Evolutionary conservation across 495 filamentous ascomycete species (phyloP), one percentile per base, ranked within the genome.

Genomic region (Penicillium riverlandense): DNA sequence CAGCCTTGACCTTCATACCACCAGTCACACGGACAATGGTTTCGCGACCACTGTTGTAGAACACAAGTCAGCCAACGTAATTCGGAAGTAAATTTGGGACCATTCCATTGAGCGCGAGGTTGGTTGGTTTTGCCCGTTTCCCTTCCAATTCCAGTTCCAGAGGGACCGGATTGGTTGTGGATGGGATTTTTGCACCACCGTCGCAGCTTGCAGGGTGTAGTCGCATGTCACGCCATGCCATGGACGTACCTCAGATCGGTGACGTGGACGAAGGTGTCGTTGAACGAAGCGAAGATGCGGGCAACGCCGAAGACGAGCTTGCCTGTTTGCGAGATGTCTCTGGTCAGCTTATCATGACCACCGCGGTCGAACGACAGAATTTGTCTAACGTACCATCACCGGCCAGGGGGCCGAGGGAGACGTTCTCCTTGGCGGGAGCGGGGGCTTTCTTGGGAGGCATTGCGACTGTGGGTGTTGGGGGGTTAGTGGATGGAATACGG

Each of bases 1-100:
- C 92, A 70, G 92, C 92, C 85, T 99, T 99, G 79, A 99, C 92
- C 80, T 99, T 99, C 92, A 97, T 97, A 66, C 92, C 92, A 73
- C 92, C 92, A 58, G 92, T 99, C 48, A 99, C 90, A 84, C 92
- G 90, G 82, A 78, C 83, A 74, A 99, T 91, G 75, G 92, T 99
- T 89, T 99, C 92, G 75, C 92, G 92, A 75, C 92, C 92, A 75
- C 88, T 95, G 81, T 76, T 72, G 78, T 76, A 72, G 78, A 74
- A 74, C 71, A 70, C 70, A 71, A 57, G 74, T 88, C 75, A 86
- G 82, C 75, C 69, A 75, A 38, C 15, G 1, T 35, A 35, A n/a
- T 33, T 15, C 37, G 13, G 38, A 8, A 6, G 34, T 35, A 10
- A n/a, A 35, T 31, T n/a, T 32, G 16, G 34, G 16, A 15, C 29